Evolutionary conservation across 441 rosid species (phyloP).

Genomic region (Isatis lusitanica): DNA sequence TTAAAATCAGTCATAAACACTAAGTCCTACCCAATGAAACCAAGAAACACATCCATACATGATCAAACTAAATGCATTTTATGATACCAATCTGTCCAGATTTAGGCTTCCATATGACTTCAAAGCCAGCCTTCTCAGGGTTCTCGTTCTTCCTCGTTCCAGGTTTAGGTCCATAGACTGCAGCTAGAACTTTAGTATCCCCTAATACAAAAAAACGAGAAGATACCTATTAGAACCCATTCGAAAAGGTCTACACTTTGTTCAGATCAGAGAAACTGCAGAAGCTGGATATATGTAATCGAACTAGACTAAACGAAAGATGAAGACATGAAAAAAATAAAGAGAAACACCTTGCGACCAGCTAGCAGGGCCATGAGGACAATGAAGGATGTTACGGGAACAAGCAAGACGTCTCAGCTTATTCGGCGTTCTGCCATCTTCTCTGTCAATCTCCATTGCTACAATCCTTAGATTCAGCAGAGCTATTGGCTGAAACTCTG

Average conservation of each 20-base stretch:
- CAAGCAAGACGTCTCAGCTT: too few species aligned
- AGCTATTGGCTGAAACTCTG: too few species aligned
- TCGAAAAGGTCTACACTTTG: neutral
- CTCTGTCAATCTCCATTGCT: too few species aligned
- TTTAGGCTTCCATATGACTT: conserved; percentile 94
- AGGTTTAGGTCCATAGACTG: conserved; percentile 91
- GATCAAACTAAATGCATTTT: neutral
- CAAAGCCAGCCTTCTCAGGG: too few species aligned
- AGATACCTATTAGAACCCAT: neutral
- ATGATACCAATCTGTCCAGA: conserved; percentile 73
- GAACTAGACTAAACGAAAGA: neutral
- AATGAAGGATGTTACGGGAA: too few species aligned
- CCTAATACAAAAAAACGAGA: conserved; percentile 40
- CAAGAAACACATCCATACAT: neutral
- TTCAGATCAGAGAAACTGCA: neutral
- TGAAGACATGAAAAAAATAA: neutral
- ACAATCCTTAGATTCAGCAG: too few species aligned
- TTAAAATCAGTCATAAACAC: conserved; percentile 3
- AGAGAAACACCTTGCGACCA: conserved; percentile 60
- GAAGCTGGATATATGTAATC: neutral
- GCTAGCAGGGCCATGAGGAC: too few species aligned
- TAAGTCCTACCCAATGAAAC: neutral
- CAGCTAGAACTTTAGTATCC: conserved; percentile 82
- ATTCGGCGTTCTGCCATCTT: too few species aligned
- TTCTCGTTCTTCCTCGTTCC: conserved; percentile 89